phyloP scores from a whole-genome alignment of 2,329 filamentous ascomycete genomes.

The Rutstroemia sp. region DNA sequence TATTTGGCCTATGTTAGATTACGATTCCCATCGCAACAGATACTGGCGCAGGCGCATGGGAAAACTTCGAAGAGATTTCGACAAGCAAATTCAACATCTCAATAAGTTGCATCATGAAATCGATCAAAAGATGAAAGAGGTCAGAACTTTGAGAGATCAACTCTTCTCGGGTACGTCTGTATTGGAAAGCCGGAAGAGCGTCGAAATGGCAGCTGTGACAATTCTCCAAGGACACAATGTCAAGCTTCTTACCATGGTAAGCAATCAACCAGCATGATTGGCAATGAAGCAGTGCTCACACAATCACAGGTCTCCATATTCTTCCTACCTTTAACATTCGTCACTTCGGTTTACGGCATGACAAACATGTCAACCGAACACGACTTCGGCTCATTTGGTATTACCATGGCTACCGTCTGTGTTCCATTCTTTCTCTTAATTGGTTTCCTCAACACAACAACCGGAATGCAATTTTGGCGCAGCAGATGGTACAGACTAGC shows the following conservation, averaged over 20 bases:
- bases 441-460: conserved; percentile 36
- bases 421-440: conserved; percentile 43
- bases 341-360: conserved; percentile 52
- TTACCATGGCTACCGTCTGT: conserved; percentile 33
- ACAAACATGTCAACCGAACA: conserved; percentile 37
- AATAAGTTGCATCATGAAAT: conserved; percentile 31
- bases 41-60: conserved; percentile 43
- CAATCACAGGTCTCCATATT: conserved; percentile 35
- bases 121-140: conserved; percentile 43
- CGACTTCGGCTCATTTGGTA: conserved; percentile 38
- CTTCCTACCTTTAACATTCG: conserved; percentile 54
- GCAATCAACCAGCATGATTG: conserved; percentile 15
- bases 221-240: conserved; percentile 55
- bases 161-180: conserved; percentile 57
- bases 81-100: conserved; percentile 37
- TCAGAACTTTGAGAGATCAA: conserved; percentile 50
- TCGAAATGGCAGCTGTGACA: conserved; percentile 45
- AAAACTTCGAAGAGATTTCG: conserved; percentile 36
- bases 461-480: conserved; percentile 26
- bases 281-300: neutral
- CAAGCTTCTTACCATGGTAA: conserved; percentile 51
- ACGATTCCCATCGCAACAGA: conserved; percentile 36
- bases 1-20: conserved; percentile 47
- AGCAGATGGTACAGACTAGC: conserved; percentile 15
- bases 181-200: conserved; percentile 51